Evolutionary conservation across 2,329 filamentous ascomycete species (phyloP).

Genomic region (Sporothrix inflata): DNA sequence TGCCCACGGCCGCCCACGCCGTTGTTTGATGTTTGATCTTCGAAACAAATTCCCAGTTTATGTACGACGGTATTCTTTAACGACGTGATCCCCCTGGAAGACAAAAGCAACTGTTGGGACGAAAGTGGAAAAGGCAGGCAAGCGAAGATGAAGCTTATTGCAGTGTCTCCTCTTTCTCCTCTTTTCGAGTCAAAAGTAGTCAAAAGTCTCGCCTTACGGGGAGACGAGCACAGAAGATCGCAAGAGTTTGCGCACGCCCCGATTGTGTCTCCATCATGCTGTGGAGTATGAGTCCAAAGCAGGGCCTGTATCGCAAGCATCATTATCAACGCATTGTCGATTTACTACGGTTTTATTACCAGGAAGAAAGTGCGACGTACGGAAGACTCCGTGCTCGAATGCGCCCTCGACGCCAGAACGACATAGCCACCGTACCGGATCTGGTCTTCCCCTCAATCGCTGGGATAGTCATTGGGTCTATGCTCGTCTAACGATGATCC

Average conservation of each 20-base stretch:
- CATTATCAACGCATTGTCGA: not conserved
- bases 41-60: slow-evolving; percentile 10
- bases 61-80: not conserved
- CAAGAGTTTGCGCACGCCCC: not conserved
- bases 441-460: not conserved
- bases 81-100: not conserved
- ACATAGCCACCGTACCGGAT: not conserved
- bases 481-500: not conserved
- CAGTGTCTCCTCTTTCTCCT: not conserved
- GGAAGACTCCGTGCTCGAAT: not conserved
- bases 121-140: not conserved
- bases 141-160: not conserved
- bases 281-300: not conserved
- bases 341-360: not conserved
- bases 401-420: too few relatives aligned
- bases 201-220: not conserved
- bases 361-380: not conserved
- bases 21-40: slow-evolving; percentile 25
- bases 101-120: not conserved
- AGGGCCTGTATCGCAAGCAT: too few relatives aligned
- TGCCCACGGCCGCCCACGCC: not conserved
- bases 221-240: not conserved
- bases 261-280: not conserved
- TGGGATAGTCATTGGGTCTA: not conserved
- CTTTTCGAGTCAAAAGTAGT: slow-evolving; percentile 1